Evolutionary conservation across 129 eudicot genomes (phyloP), one percentile per base, ranked within the genome.

Genomic region (Logfia minima): DNA sequence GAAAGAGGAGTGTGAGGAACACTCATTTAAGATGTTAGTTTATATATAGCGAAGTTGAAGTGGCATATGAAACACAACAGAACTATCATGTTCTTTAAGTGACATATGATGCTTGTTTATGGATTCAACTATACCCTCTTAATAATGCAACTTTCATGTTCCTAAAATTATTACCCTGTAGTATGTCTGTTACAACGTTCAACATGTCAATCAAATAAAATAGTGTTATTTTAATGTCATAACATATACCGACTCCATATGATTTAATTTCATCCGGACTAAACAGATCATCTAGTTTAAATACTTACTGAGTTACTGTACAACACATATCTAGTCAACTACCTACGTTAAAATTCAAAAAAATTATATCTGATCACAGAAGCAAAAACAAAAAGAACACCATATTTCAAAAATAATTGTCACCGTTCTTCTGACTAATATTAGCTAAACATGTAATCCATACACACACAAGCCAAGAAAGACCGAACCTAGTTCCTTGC

Each of bases 61-160:
- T 6, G 29, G 41, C 8, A 65, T 13, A 28, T 65, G 39, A 18
- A 68, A 19, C 23, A 58, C 24, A 19, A 21, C 11, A 58, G 63
- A 58, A 58, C 0, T n/a, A 41, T 68, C 72, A 68, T 22, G 31
- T 21, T 68, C 53, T 39, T 68, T 68, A 37, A 10, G 72, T 68
- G 72, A 68, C 26, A 68, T 45, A 41, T 9, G 18, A 45, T 29
- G 10, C 10, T 35, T 39, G 31, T 68, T 68, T 68, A 68, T 35
- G 17, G 17, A 68, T 68, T 19, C 10, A 39, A 68, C n/a, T 68
- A 41, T 39, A 68, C 9, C 32, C 29, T 41, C 56, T 19, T 31
- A 10, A 35, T 19, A 68, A 68, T 68, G 56, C 73, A 68, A 37
- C 56, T 39, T 21, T 8, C 19, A 68, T 68, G 73, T 17, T 35